These are phyloP conservation scores for Collybiopsis confluens DNA, from an alignment of 768 basidiomycete species.

Conservation along the genomic window DNA sequence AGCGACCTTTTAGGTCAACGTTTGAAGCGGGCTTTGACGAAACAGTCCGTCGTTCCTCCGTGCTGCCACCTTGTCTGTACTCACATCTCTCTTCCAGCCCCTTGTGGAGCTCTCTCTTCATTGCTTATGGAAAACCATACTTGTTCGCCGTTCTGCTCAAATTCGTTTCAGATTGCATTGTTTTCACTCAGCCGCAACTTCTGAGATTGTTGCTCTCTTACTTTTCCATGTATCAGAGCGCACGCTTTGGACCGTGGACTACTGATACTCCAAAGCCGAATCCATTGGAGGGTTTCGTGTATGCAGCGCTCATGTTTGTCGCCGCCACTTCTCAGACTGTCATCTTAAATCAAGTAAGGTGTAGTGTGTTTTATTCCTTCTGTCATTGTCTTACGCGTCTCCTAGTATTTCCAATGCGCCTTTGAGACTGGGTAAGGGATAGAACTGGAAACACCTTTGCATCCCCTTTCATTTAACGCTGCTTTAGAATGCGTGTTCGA, in stretches of 20 bases:
- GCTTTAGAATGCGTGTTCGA: conserved; percentile 78
- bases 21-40: conserved; percentile 57
- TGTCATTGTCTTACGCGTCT: background rate
- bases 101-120: conserved; percentile 69
- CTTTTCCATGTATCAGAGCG: conserved; percentile 70
- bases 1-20: conserved; percentile 61
- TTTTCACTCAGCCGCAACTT: conserved; percentile 85
- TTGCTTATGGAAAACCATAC: conserved; percentile 79
- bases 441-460: background rate
- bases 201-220: conserved; percentile 76
- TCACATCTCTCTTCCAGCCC: conserved; percentile 33
- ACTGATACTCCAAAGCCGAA: conserved; percentile 25
- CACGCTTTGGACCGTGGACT: conserved; percentile 31
- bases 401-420: conserved; percentile 79
- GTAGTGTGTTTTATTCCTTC: too few relatives aligned
- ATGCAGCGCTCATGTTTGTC: conserved; percentile 77
- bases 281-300: conserved; percentile 64
- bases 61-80: background rate
- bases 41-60: conserved; percentile 40
- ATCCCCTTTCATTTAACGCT: background rate
- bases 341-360: conserved; percentile 68
- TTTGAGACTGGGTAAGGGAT: conserved; percentile 66
- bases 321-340: conserved; percentile 77
- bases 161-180: conserved; percentile 71
- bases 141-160: conserved; percentile 61